Percentiles rank a stretch among this genome's conserved stretches.
Evolutionary conservation across 331 rosid species (phyloP).

Genomic region (Arachis monticola): DNA sequence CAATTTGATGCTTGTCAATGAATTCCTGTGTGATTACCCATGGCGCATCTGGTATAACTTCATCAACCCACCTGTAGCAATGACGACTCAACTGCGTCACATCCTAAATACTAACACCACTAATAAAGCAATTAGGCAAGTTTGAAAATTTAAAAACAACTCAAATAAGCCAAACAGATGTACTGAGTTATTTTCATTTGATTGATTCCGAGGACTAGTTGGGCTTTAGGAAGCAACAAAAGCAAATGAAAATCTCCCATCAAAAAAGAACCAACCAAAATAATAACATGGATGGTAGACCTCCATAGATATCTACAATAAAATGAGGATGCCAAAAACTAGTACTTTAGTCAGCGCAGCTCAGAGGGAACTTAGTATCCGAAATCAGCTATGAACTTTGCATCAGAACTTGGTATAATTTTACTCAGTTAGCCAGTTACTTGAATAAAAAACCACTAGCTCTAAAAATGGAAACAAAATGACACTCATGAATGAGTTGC

Average conservation of each 20-base stretch:
- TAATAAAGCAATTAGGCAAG: conserved; percentile 19
- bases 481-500: conserved; percentile 19
- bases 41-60: conserved; percentile 79
- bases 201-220: conserved; percentile 2
- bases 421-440: conserved; percentile 1
- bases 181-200: neutral
- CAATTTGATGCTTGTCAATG: conserved; percentile 85
- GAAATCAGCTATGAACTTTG: conserved; percentile 27
- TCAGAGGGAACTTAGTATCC: conserved; percentile 3
- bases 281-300: neutral
- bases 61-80: conserved; percentile 79
- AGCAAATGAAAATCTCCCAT: conserved; percentile 9
- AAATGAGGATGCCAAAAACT: neutral
- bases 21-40: conserved; percentile 80
- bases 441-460: conserved; percentile 10
- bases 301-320: conserved; percentile 7
- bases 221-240: conserved; percentile 17
- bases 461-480: conserved; percentile 20
- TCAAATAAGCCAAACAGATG: conserved; percentile 5
- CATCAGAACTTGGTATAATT: conserved; percentile 9
- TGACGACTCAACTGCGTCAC: conserved; percentile 34
- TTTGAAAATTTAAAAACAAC: conserved; percentile 16
- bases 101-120: conserved; percentile 18
- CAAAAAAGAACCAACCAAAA: conserved; percentile 30
- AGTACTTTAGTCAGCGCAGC: conserved; percentile 2